phyloP scores from a whole-genome alignment of 345 rosid genomes.

The Linum tenue region DNA sequence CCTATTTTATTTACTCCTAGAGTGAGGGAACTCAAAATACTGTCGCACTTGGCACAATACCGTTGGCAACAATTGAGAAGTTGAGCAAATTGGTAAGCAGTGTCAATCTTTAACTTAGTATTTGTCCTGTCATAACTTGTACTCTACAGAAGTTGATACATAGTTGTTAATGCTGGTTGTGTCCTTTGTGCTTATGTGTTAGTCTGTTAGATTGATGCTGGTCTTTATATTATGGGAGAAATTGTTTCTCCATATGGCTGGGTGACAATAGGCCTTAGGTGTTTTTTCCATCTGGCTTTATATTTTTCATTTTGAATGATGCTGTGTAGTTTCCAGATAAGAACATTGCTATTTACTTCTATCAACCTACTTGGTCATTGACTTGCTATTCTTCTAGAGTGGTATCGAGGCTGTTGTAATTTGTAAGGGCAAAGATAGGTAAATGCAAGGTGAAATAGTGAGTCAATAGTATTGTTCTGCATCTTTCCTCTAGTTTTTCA shows the following conservation, averaged over 20 bases:
- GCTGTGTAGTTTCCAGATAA: not conserved
- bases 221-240: not conserved
- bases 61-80: constrained; percentile 82
- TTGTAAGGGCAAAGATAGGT: not conserved
- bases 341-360: not conserved
- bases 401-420: too few relatives aligned
- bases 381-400: too few relatives aligned
- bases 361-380: not conserved
- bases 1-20: constrained; percentile 33
- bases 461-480: not conserved
- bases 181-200: not conserved
- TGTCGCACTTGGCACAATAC: constrained; percentile 74
- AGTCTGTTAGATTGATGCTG: not conserved
- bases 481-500: too few relatives aligned
- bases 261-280: too few relatives aligned
- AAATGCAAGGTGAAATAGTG: not conserved
- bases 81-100: constrained; percentile 67
- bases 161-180: too few relatives aligned
- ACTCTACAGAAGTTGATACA: too few relatives aligned
- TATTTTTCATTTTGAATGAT: not conserved
- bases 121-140: not conserved
- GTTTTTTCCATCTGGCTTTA: too few relatives aligned
- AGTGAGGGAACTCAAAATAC: constrained; percentile 69
- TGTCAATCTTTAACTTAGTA: not conserved
- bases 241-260: not conserved